Evolutionary conservation across 345 rosid genomes (phyloP).

Genomic region (Eucalyptus tenuipes): DNA sequence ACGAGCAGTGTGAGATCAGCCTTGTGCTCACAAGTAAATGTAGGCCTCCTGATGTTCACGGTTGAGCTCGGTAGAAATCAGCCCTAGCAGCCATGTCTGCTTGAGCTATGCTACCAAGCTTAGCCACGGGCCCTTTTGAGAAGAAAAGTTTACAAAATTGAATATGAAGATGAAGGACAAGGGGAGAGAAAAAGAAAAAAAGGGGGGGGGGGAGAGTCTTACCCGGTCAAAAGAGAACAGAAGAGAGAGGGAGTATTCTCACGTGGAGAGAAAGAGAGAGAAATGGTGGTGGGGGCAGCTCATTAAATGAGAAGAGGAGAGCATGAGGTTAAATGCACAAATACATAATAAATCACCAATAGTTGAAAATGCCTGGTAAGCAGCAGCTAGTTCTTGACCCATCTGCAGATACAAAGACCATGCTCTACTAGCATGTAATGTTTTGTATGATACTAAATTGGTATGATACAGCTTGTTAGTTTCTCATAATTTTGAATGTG

Average conservation of each 20-base stretch:
- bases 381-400: neutral
- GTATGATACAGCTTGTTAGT: neutral
- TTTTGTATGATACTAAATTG: neutral
- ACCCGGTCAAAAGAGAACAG: neutral
- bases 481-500: neutral
- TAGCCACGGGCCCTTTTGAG: neutral
- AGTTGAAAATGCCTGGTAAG: neutral
- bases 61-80: neutral
- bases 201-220: fast-evolving
- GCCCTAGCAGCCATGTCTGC: neutral
- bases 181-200: neutral
- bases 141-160: neutral
- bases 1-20: neutral
- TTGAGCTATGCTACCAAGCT: neutral
- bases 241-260: neutral
- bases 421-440: neutral
- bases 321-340: neutral
- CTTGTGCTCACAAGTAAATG: neutral
- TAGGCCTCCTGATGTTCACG: neutral
- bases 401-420: neutral
- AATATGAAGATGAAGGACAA: neutral
- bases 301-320: neutral
- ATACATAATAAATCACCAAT: neutral
- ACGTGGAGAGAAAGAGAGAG: neutral
- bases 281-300: neutral